phyloP scores from a whole-genome alignment of 2,329 filamentous ascomycete genomes.

The Phaeosphaeria sp. region DNA sequence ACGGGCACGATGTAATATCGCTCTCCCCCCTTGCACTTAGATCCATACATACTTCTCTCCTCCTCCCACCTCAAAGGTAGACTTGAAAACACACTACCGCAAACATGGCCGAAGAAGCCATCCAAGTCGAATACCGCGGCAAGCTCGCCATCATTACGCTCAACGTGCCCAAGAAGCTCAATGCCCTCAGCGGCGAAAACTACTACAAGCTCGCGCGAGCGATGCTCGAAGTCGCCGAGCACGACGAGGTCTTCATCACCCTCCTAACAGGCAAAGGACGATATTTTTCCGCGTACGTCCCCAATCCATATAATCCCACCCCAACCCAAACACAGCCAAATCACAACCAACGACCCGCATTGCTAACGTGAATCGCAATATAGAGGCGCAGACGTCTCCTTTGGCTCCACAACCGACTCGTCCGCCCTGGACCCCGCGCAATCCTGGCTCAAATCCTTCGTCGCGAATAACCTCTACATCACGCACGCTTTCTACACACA shows the following conservation, averaged over 20 bases:
- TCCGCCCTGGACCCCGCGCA: constrained; percentile 50
- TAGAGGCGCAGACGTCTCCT: constrained; percentile 80
- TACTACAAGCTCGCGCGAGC: constrained; percentile 80
- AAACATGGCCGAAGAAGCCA: constrained; percentile 48
- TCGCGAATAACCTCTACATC: constrained; percentile 85
- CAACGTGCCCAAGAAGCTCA: constrained; percentile 84
- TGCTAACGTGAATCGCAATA: constrained; percentile 4
- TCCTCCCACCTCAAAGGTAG: neutral
- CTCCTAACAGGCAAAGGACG: constrained; percentile 81
- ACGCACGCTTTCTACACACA: constrained; percentile 91
- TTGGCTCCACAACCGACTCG: constrained; percentile 53
- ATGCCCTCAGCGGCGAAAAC: constrained; percentile 72
- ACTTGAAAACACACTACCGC: neutral
- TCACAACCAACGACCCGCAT: neutral
- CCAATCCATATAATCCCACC: neutral
- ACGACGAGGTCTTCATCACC: constrained; percentile 83
- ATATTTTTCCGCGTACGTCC: constrained; percentile 82
- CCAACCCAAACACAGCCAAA: neutral
- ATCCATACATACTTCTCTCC: constrained; percentile 50
- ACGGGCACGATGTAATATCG: neutral
- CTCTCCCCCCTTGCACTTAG: constrained; percentile 29
- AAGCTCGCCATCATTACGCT: constrained; percentile 85
- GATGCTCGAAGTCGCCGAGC: constrained; percentile 77
- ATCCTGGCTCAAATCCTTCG: constrained; percentile 75
- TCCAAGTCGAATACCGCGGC: constrained; percentile 69